Evolutionary conservation across 1,284 basidiomycete species (phyloP).

Genomic region (Entoloma clypeatum): DNA sequence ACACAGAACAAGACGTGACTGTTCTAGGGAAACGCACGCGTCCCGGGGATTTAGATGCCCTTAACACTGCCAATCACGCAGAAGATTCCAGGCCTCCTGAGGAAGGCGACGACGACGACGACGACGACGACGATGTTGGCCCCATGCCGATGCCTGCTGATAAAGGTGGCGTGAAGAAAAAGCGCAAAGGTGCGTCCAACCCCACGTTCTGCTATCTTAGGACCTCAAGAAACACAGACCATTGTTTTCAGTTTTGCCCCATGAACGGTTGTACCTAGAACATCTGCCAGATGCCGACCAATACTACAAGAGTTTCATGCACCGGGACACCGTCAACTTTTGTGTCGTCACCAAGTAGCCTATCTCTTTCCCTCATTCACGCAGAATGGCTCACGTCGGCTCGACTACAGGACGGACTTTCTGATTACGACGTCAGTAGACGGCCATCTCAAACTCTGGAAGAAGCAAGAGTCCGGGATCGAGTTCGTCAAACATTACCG

Average conservation of each 20-base stretch:
- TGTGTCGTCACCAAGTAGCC: conserved; percentile 79
- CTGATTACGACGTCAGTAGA: conserved; percentile 93
- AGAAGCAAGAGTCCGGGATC: conserved; percentile 91
- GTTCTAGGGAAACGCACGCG: conserved; percentile 67
- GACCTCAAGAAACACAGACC: conserved; percentile 35
- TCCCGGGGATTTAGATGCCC: conserved; percentile 29
- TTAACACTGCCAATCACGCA: conserved; percentile 15
- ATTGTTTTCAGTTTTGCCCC: conserved; percentile 37
- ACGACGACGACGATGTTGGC: conserved; percentile 69
- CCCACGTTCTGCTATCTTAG: conserved; percentile 32
- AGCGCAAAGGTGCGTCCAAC: conserved; percentile 57
- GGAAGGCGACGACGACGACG: conserved; percentile 46
- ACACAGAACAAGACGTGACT: conserved; percentile 33
- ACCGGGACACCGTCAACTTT: conserved; percentile 89
- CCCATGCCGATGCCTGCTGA: conserved; percentile 69
- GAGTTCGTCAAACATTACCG: conserved; percentile 95
- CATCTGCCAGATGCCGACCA: conserved; percentile 90
- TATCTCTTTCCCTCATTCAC: conserved; percentile 3
- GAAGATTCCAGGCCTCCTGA: conserved; percentile 21
- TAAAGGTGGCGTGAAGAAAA: conserved; percentile 53
- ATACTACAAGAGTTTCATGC: conserved; percentile 99
- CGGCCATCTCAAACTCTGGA: conserved; percentile 97
- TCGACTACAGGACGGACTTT: conserved; percentile 78
- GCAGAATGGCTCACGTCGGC: conserved; percentile 3
- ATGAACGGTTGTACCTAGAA: conserved; percentile 78